These are phyloP conservation scores for Cicer cuneatum DNA, from an alignment of 306 rosid species.

Conservation along the genomic window DNA sequence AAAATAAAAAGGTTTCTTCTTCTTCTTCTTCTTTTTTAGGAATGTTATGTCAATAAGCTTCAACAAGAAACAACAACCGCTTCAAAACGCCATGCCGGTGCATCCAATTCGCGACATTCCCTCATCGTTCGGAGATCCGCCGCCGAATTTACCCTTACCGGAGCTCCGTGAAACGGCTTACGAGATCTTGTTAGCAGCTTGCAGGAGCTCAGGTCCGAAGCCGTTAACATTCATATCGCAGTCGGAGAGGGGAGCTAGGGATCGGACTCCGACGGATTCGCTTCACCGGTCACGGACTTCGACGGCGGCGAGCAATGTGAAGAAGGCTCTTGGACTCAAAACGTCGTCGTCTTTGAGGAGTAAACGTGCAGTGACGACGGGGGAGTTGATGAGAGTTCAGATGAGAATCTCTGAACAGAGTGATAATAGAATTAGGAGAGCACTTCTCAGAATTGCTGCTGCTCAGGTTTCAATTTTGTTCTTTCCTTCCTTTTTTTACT, in stretches of 20 bases:
- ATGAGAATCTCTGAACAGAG: constrained; percentile 86
- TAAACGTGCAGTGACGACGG: constrained; percentile 64
- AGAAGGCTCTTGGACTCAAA: constrained; percentile 85
- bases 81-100: constrained; percentile 62
- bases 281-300: constrained; percentile 82
- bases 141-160: constrained; percentile 55
- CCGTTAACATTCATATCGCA: constrained; percentile 82
- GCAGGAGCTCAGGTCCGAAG: constrained; percentile 80
- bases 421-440: constrained; percentile 82
- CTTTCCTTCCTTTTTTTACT: not conserved
- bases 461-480: constrained; percentile 68
- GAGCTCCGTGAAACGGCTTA: constrained; percentile 92
- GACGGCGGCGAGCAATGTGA: constrained; percentile 83
- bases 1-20: not conserved
- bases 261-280: constrained; percentile 53
- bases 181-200: constrained; percentile 82
- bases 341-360: constrained; percentile 55
- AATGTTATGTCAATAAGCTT: not conserved
- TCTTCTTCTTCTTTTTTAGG: too few species aligned
- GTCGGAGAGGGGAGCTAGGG: constrained; percentile 70
- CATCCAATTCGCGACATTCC: constrained; percentile 62
- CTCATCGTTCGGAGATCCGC: constrained; percentile 67
- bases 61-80: not conserved
- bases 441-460: constrained; percentile 80
- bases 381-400: constrained; percentile 84